A percentile compares a stretch with the other conserved stretches of the same genome.
Conservation (phyloP, 176 grass and related monocot genomes). For the Paspalum vaginatum region DNA sequence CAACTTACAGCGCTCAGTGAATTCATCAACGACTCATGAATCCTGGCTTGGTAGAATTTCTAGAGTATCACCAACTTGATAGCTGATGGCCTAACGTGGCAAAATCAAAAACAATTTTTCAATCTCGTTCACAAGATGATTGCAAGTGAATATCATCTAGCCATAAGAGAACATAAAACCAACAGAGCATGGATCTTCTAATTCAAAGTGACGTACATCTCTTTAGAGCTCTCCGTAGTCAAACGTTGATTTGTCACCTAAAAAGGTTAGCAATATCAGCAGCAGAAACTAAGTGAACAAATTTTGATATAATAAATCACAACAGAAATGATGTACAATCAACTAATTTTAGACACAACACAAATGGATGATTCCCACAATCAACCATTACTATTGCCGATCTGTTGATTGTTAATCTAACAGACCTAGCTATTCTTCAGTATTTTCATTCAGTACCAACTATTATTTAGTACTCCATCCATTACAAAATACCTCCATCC, state of each 20-base stretch:
- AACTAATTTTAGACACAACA: too few species aligned
- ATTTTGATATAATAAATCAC: not conserved
- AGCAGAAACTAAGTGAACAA: conserved; percentile 20
- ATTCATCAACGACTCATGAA: conserved; percentile 70
- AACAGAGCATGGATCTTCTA: conserved; percentile 72
- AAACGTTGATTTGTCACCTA: conserved; percentile 60
- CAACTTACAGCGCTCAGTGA: conserved; percentile 85
- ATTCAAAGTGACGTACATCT: conserved; percentile 87
- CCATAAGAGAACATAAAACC: conserved; percentile 27
- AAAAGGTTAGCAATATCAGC: conserved; percentile 1
- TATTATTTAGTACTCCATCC: too few species aligned
- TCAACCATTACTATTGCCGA: too few species aligned
- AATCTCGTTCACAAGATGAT: not conserved
- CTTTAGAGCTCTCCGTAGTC: conserved; percentile 60
- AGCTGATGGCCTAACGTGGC: conserved; percentile 62
- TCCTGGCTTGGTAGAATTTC: conserved; percentile 84
- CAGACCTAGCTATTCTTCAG: too few species aligned
- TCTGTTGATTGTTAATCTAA: too few species aligned
- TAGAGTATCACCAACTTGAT: conserved; percentile 74
- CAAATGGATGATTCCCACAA: too few species aligned
- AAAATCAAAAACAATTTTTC: conserved; percentile 19
- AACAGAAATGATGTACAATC: too few species aligned
- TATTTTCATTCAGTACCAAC: too few species aligned
- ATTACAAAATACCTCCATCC: too few species aligned
- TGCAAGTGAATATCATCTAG: not conserved